These are phyloP conservation scores for Colletotrichum noveboracense DNA, from an alignment of 2,329 filamentous ascomycete genomes.

Conservation along the genomic window DNA sequence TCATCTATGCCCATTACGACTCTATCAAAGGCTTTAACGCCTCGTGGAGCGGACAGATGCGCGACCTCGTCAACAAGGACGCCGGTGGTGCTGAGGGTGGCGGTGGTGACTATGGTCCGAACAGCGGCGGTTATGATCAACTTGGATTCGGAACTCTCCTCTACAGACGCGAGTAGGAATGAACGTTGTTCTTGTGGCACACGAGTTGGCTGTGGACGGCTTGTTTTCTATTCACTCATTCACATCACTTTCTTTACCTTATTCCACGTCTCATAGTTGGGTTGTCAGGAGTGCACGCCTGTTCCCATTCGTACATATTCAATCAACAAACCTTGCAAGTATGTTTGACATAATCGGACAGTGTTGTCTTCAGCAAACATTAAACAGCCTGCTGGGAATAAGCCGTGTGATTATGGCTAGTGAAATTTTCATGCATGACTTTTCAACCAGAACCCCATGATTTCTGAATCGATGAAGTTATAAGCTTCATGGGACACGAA, in stretches of 20 bases:
- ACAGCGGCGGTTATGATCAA: conserved; percentile 45
- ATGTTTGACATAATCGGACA: rapidly evolving
- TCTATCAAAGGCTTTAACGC: conserved; percentile 40
- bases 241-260: background rate
- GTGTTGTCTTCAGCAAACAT: background rate
- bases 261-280: background rate
- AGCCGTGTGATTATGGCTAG: too few relatives aligned
- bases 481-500: background rate
- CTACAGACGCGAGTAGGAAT: conserved; percentile 14
- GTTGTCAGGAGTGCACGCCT: background rate
- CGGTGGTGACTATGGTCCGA: conserved; percentile 46
- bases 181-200: background rate
- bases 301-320: background rate
- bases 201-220: background rate
- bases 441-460: background rate
- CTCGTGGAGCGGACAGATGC: conserved; percentile 39
- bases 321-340: background rate
- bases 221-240: background rate
- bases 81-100: conserved; percentile 45
- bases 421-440: background rate
- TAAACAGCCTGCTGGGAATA: too few relatives aligned
- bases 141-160: conserved; percentile 35
- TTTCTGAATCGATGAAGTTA: background rate
- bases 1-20: conserved; percentile 44
- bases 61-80: conserved; percentile 38